Conservation (phyloP, 108 stramenopile genomes). For the Fragilaria crotonensis region DNA sequence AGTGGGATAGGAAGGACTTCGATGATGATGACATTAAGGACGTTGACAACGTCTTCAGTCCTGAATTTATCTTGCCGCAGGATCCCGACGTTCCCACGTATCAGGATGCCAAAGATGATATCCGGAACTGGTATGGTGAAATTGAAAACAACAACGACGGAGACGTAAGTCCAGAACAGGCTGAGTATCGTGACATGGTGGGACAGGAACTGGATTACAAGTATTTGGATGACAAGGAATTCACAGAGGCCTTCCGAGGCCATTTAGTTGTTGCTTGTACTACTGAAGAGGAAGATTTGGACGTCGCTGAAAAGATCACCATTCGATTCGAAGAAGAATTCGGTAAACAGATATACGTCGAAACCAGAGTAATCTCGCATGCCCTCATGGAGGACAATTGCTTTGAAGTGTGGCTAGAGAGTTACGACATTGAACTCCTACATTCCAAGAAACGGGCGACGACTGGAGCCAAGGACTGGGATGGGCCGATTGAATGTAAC, state of each 20-base stretch:
- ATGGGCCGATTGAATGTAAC: constrained; percentile 60
- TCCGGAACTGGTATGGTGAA: too few relatives aligned
- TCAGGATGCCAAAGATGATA: constrained; percentile 56
- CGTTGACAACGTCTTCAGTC: constrained; percentile 69
- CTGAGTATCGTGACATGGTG: constrained; percentile 40
- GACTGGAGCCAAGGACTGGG: constrained; percentile 44
- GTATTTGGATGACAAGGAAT: constrained; percentile 43
- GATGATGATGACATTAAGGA: constrained; percentile 74
- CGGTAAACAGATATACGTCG: constrained; percentile 71
- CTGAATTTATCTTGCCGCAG: constrained; percentile 47
- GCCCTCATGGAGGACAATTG: constrained; percentile 71
- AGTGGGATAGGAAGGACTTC: constrained; percentile 70
- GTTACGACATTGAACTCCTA: constrained; percentile 73
- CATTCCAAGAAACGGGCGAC: constrained; percentile 65
- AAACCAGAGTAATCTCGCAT: constrained; percentile 69
- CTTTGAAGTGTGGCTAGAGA: constrained; percentile 83
- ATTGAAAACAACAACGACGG: constrained; percentile 56
- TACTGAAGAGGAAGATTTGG: constrained; percentile 48
- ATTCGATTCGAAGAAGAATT: constrained; percentile 60
- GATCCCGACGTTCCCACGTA: constrained; percentile 52
- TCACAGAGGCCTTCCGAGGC: constrained; percentile 66
- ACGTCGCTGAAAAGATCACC: constrained; percentile 70
- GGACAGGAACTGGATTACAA: constrained; percentile 23
- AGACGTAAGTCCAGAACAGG: constrained; percentile 40
- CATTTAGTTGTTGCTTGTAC: constrained; percentile 77